Evolutionary conservation across 768 basidiomycete species (phyloP), one percentile per base, ranked within the genome.

Genomic region (Kwoniella mangroviensis): DNA sequence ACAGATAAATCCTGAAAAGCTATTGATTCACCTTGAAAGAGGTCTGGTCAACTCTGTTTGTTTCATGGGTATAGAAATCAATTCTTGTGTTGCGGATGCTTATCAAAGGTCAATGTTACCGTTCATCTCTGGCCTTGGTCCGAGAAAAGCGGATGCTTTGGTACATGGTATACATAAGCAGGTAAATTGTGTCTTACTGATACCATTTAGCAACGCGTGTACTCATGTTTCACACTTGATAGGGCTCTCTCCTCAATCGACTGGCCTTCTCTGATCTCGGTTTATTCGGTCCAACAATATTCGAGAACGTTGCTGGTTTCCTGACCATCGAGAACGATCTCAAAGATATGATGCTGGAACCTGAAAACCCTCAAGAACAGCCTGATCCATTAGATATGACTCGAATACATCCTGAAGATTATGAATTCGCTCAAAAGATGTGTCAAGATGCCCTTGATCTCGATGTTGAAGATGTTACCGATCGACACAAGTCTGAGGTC

Each of bases 351-450:
- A 54, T 87, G 45, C 86, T 87, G 60, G 83, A 84, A 69, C 89
- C 90, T 41, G 88, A 89, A 56, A 87, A 88, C 65, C 87, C 89
- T 49, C 91, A 92, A 55, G 86, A 88, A 65, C 88, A 88, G 43
- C 88, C 90, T 10, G 97, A 99, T 82, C 93, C 95, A 4, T 86
- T 99, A 63, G 97, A 99, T 79, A 90, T 90, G 78, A 98, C 95
- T 45, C 92, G 97, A 21, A 93, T 99, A 63, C 97, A 99, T 79
- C 93, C 93, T 6, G 93, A 96, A 81, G 97, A 99, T 84, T 99
- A 98, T 79, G 95, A 98, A 74, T 87, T 98, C 49, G 96, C 97
- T 3, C 90, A 93, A 43, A 98, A 98, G 86, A 97, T 99, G 94
- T 96, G 96, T 45, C 92, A 93, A 21, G 94, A 98, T 83, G 94